Percentiles rank a stretch among this genome's conserved stretches.
phyloP scores from a whole-genome alignment of 306 rosid species.

The Lotus japonicus region DNA sequence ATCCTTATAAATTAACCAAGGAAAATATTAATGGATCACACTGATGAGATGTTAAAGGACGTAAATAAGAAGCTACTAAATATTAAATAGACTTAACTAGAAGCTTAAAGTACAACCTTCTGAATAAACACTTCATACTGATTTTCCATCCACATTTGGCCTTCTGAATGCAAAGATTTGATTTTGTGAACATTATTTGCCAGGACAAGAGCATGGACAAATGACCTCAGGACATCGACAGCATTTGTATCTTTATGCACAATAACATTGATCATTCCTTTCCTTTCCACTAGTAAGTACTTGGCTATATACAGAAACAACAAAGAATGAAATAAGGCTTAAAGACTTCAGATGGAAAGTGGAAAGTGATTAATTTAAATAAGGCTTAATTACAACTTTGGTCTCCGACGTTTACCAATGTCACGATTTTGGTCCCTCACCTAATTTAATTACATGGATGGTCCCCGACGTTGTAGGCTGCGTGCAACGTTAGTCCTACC shows the following conservation, averaged over 20 bases:
- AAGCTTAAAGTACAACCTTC: constrained; percentile 49
- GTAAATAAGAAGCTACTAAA: not conserved
- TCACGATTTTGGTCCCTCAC: too few relatives aligned
- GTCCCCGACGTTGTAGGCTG: too few relatives aligned
- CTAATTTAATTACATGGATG: too few relatives aligned
- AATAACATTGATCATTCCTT: constrained; percentile 47
- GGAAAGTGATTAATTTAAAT: too few relatives aligned
- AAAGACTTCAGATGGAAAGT: constrained; percentile 12
- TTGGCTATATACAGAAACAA: constrained; percentile 42
- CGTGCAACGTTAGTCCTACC: too few relatives aligned
- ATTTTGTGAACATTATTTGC: constrained; percentile 34
- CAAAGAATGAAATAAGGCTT: constrained; percentile 10
- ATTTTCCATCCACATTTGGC: constrained; percentile 76
- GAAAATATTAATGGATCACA: not conserved
- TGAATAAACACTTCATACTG: constrained; percentile 53
- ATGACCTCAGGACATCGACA: constrained; percentile 58
- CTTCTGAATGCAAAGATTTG: constrained; percentile 52
- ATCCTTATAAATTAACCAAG: not conserved
- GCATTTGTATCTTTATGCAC: constrained; percentile 79
- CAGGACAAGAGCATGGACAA: constrained; percentile 64
- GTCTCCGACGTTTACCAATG: too few relatives aligned
- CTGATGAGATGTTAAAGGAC: not conserved
- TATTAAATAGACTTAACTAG: not conserved
- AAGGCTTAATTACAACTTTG: too few relatives aligned
- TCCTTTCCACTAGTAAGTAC: constrained; percentile 81